phyloP scores from a whole-genome alignment of 139 green algal genomes.

The Ettlia oleoabundans region DNA sequence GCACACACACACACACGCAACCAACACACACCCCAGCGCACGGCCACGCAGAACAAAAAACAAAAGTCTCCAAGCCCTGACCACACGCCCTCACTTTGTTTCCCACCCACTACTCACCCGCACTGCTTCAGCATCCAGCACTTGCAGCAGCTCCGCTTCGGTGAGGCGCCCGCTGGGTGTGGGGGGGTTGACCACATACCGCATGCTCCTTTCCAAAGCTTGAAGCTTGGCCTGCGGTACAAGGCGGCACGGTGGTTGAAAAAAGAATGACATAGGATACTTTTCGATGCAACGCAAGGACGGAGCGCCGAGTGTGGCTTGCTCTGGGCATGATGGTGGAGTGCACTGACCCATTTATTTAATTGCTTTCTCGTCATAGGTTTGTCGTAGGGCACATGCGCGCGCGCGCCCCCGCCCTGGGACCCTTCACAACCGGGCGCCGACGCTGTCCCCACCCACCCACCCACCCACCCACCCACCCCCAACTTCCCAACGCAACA shows the following conservation, averaged over 20 bases:
- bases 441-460: neutral
- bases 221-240: slow-evolving; percentile 10
- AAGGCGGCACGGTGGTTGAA: neutral
- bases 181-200: neutral
- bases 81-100: neutral
- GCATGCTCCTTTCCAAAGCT: slow-evolving; percentile 6
- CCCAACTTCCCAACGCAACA: neutral
- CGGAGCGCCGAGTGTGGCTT: neutral
- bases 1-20: too few relatives aligned
- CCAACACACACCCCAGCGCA: neutral
- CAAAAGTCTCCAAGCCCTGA: neutral
- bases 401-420: too few relatives aligned
- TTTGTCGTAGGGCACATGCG: too few relatives aligned
- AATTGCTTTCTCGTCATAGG: too few relatives aligned
- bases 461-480: neutral
- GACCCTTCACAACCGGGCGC: neutral
- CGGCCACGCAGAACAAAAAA: neutral
- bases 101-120: neutral
- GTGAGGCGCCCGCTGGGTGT: too few relatives aligned
- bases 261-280: neutral
- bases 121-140: neutral
- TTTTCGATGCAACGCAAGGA: neutral
- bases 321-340: too few relatives aligned
- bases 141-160: neutral
- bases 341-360: too few relatives aligned